phyloP scores from a whole-genome alignment of 805 yeast genomes.

The Saturnispora mendoncae region DNA sequence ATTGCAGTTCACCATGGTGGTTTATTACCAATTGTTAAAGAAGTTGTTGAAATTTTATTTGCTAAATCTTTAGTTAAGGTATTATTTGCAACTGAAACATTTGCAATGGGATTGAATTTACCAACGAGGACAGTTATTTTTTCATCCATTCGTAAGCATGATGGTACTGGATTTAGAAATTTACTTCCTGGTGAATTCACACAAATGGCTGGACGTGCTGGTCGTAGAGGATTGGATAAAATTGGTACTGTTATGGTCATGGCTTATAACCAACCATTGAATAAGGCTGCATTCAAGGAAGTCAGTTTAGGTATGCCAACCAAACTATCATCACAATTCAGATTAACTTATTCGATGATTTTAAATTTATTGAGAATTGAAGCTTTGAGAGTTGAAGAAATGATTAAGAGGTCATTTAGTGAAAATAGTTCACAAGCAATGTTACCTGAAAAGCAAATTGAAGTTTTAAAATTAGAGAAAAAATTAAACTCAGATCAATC shows the following conservation, averaged over 20 bases:
- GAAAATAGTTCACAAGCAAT: slow-evolving; percentile 82
- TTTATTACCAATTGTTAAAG: slow-evolving; percentile 73
- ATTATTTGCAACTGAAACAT: slow-evolving; percentile 93
- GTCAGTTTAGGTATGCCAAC: slow-evolving; percentile 87
- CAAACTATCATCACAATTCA: slow-evolving; percentile 80
- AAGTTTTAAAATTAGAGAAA: slow-evolving; percentile 44
- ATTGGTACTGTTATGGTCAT: slow-evolving; percentile 93
- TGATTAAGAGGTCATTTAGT: slow-evolving; percentile 92
- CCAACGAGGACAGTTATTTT: slow-evolving; percentile 97
- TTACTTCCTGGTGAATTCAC: slow-evolving; percentile 94
- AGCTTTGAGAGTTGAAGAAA: slow-evolving; percentile 93
- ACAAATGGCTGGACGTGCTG: slow-evolving; percentile 99
- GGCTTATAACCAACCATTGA: slow-evolving; percentile 64
- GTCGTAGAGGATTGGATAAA: slow-evolving; percentile 89
- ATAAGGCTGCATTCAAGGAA: slow-evolving; percentile 54
- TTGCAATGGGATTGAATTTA: slow-evolving; percentile 96
- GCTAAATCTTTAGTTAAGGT: slow-evolving; percentile 81
- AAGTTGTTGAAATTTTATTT: slow-evolving; percentile 93
- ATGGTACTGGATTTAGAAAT: slow-evolving; percentile 74
- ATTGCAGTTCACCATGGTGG: slow-evolving; percentile 99
- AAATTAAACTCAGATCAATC: slow-evolving; percentile 29
- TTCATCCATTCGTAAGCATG: slow-evolving; percentile 78
- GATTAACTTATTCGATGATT: slow-evolving; percentile 94
- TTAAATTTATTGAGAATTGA: slow-evolving; percentile 85
- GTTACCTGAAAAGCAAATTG: slow-evolving; percentile 75